phyloP scores from a whole-genome alignment of 1,139 yeast genomes.

The Nakaseomyces sp. region DNA sequence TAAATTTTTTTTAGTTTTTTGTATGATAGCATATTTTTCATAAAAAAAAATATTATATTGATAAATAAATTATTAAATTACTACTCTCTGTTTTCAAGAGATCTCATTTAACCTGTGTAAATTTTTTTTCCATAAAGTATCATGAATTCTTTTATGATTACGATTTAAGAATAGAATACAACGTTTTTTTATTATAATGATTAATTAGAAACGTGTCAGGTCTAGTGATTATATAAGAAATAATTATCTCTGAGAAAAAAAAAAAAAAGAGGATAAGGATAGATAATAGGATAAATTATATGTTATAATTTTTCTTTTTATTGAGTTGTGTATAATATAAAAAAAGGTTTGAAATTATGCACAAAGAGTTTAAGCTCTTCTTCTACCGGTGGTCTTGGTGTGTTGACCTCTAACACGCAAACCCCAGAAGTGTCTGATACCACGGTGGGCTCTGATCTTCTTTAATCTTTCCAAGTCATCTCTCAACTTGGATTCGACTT shows the following conservation, averaged over 20 bases:
- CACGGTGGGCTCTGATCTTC: conserved; percentile 99
- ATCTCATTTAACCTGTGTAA: no score
- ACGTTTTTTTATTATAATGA: no score
- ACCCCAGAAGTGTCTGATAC: conserved; percentile 99
- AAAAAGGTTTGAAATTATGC: conserved; percentile 1
- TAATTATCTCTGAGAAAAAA: no score
- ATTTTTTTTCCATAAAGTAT: no score
- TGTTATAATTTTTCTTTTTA: conserved; percentile 5
- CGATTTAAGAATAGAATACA: no score
- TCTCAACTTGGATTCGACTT: conserved; percentile 98
- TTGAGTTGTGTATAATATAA: conserved; percentile 8
- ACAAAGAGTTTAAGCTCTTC: conserved; percentile 33
- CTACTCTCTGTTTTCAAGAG: no score
- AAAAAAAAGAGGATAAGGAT: background rate
- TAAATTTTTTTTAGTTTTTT: background rate
- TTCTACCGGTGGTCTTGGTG: conserved; percentile 99
- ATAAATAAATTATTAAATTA: background rate
- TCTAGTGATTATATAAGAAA: conserved; percentile 1
- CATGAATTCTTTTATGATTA: no score
- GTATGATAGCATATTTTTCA: background rate
- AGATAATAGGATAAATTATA: conserved; percentile 5
- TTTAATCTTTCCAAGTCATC: conserved; percentile 99
- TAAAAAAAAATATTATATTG: background rate
- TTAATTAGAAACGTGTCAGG: background rate
- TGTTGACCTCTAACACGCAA: conserved; percentile 96